Evolutionary conservation across 495 filamentous ascomycete genomes (phyloP), one percentile per base, ranked within the genome.

Genomic region (Choiromyces venosus): DNA sequence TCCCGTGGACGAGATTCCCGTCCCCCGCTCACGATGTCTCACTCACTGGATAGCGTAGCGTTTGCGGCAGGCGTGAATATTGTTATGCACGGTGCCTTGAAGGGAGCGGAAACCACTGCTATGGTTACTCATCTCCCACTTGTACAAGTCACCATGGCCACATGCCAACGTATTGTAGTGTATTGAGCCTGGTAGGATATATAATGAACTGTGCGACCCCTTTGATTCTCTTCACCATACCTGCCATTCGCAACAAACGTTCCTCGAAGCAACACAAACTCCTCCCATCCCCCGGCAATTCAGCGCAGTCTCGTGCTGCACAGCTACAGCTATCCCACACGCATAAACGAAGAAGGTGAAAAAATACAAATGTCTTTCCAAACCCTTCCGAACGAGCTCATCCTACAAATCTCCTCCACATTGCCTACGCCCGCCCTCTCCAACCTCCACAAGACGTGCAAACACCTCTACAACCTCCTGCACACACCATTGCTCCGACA

Each of bases 391-490:
- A 4, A 8, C 9, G 66, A 67, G 12, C 25, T 67, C 4, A 21
- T 67, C 14, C 66, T 67, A 4, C 66, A 67, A 19, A 67, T 67
- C 1, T 67, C 21, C 35, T 67, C 66, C 36, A n/a, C 9, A 9
- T 33, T 67, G 19, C 35, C 66, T 14, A 67, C 25, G 6, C 19
- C 66, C 66, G 7, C 66, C 36, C 66, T 67, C 66, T 67, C 36
- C 36, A 35, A 5, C 66, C 66, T 67, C 66, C 66, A 39, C 66
- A 37, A 37, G 36, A 67, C 66, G 4, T 67, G 65, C 65, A 35
- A 35, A 66, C 65, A 66, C 36, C 66, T 67, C 66, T 67, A 37
- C 66, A 37, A 67, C 66, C 66, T 67, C 66, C 36, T 39, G 19
- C 39, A 37, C 36, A 37, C 37, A 7, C 66, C 14, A 35, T 12